These are phyloP conservation scores for Favolaschia claudopus DNA, from an alignment of 768 basidiomycete species.

Conservation along the genomic window DNA sequence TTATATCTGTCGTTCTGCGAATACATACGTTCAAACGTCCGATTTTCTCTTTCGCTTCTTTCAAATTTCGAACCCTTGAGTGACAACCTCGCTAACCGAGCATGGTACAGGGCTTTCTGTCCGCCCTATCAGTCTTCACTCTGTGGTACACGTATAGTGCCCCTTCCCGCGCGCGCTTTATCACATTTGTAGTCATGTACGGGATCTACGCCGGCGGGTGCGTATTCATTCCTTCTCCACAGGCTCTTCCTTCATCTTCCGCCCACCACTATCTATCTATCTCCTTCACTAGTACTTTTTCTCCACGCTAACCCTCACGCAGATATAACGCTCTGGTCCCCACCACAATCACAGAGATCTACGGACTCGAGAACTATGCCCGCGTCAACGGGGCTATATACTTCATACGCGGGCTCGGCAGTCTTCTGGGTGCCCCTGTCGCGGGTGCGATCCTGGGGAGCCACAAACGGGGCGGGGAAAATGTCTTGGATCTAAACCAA, in stretches of 20 bases:
- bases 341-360: constrained; percentile 52
- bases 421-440: constrained; percentile 49
- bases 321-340: constrained; percentile 53
- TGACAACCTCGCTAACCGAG: too few species aligned
- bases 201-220: constrained; percentile 53
- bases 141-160: constrained; percentile 56
- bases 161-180: constrained; percentile 45
- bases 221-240: too few species aligned
- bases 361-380: constrained; percentile 50
- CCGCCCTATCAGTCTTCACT: constrained; percentile 46
- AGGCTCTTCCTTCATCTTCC: too few species aligned
- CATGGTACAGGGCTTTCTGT: constrained; percentile 43
- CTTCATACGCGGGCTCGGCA: constrained; percentile 50
- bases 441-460: constrained; percentile 49
- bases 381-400: constrained; percentile 51
- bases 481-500: not conserved
- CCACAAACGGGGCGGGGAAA: constrained; percentile 32
- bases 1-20: too few species aligned
- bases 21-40: too few species aligned
- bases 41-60: too few species aligned
- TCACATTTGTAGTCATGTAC: constrained; percentile 49
- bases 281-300: too few species aligned
- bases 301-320: too few species aligned
- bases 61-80: too few species aligned
- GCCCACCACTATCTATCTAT: too few species aligned